Base-by-base conservation (phyloP, 164 flowering plant species). In the Echeveria elegans region DNA sequence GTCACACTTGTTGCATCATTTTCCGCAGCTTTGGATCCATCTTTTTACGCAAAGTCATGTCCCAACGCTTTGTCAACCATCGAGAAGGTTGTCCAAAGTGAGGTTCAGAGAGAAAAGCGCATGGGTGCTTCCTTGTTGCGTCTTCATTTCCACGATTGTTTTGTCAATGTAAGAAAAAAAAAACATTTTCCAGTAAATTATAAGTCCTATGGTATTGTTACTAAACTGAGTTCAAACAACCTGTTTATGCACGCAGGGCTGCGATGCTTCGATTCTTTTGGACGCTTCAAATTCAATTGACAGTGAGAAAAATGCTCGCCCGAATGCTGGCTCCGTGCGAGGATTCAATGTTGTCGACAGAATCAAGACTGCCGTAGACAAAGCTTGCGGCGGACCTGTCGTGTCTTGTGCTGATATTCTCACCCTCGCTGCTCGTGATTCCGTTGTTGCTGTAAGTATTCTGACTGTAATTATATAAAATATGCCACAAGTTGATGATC, bases 61-160 rank as follows among this genome's bases (percentile, higher is more conserved):
- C 65, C 65, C 24, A 29, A 24, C n/a, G 65, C 65, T 62, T 30
- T 62, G 65, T 37, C 65, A 4, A 62, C 65, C 26, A 62, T 62
- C 24, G 18, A 30, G 26, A n/a, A 18, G 23, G 14, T 62, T 32
- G 65, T 62, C 26, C 40, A 62, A 30, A 37, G 18, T 30, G 65
- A 32, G 26, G 41, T 62, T 37, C 37, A 62, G 65, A 32, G 32
- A 32, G 65, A 62, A 37, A 62, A 62, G 41, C 65, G 65, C 40
- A 62, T 62, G 65, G 65, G 65, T 30, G 65, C 65, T 32, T 62
- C 65, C 16, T 62, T 62, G 65, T 30, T 62, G 41, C 65, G 65
- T 62, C 65, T 62, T 62, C 65, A 62, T 15, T 62, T 62, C 65
- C 65, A 62, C 26, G 65, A 62, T 32, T 62, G 65, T 32, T 62